Evolutionary conservation across 108 stramenopile genomes (phyloP), one percentile per base, ranked within the genome.

Genomic region (Pseudonitzschia pungens): DNA sequence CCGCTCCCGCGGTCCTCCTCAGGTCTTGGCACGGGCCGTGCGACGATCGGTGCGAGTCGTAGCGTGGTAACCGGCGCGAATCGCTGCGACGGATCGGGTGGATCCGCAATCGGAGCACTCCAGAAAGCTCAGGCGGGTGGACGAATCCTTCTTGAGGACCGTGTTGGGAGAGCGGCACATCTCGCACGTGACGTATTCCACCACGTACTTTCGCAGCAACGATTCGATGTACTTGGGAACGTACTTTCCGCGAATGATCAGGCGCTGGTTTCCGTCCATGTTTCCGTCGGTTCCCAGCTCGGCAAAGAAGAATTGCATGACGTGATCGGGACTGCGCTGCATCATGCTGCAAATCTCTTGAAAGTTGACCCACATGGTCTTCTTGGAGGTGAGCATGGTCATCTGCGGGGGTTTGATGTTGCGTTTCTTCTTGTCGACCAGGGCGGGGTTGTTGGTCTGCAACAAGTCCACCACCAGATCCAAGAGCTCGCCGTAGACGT

Each of bases 301-400:
- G 54, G 99, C 97, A 92, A 99, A 96, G 81, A 99, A 98, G 82
- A 99, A 99, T 55, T 93, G 93, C 77, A 96, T 98, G 52, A 99
- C 98, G 78, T 99, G 98, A 71, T 98, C 96, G 12, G 97, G 92
- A 77, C 77, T 76, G 56, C 99, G 94, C 71, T 96, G 90, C 98
- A 99, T 98, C 86, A 96, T 91, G 80, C 90, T 86, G 77, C 98
- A 98, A 74, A 99, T 99, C 77, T 98, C 99, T 72, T 97, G 96
- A 74, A 97, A 99, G 91, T 99, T 99, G 33, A 97, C 90, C 98
- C 98, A 99, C 41, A 97, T 85, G 10, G 98, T 98, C 93, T 97
- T 97, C 78, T 95, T 96, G 68, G 93, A 91, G 44, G 92, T 93
- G 26, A 99, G 76, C 57, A 97, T 79, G 68, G 94, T 95, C 50